Evolutionary conservation across 2,329 filamentous ascomycete genomes (phyloP), one percentile per base, ranked within the genome.

Genomic region (Biscogniauxia marginata): DNA sequence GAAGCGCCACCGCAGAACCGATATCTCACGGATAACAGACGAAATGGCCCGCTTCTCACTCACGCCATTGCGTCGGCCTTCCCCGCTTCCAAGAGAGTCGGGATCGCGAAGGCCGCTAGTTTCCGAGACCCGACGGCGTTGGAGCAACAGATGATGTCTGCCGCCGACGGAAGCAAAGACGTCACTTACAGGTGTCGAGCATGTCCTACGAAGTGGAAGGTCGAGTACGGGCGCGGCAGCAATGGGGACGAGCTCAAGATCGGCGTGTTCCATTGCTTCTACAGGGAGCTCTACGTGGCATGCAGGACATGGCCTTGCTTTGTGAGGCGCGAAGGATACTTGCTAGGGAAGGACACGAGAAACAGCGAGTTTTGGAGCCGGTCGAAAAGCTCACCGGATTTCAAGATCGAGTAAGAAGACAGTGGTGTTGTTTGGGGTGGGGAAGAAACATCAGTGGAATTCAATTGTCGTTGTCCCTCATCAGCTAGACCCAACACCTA

Each of bases 321-420:
- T 19, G 34, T 52, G 30, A 46, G 49, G 18, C 34, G 50, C 13
- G 50, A 45, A 21, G 50, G 19, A 21, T 5, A n/a, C 13, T 7
- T 39, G 9, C 25, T 44, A 44, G 39, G 19, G 20, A 46, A 52
- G 50, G 39, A 18, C 19, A 52, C 45, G 39, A 44, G 39, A 22
- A 52, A 52, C 39, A 52, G 34, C n/a, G 39, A 52, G n/a, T 52
- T 52, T 25, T 52, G 50, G 34, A 46, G 34, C 39, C 34, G 22
- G 9, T 24, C 19, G 11, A 52, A 25, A 25, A 52, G 18, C n/a
- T 52, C 24, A 19, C 30, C 24, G n/a, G 50, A 52, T 19, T 52
- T 52, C n/a, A 24, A 22, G 20, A 45, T 46, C 25, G 50, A 52
- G 3, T 46, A 34, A 13, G 30, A 34, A n/a, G n/a, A n/a, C n/a